Conservation (phyloP, 176 grass and related monocot genomes). For the Luzula sylvatica region DNA sequence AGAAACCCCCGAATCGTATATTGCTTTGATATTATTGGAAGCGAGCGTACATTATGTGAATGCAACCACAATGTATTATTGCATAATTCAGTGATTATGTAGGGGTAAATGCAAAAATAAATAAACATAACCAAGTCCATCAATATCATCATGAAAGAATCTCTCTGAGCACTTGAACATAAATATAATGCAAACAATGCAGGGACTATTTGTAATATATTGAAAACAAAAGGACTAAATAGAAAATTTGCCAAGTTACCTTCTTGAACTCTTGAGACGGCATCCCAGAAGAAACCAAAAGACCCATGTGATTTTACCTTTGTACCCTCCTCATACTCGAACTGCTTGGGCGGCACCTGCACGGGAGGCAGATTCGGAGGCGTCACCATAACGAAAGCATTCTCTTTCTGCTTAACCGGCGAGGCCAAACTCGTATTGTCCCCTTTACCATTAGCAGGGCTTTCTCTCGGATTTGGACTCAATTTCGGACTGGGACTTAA, state of each 20-base stretch:
- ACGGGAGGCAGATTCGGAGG: conserved; percentile 27
- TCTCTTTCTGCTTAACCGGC: conserved; percentile 30
- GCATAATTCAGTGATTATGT: not conserved
- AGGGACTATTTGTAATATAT: not conserved
- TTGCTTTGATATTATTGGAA: no score
- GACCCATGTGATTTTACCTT: conserved; percentile 46
- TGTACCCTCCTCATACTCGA: conserved; percentile 29
- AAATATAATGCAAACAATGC: not conserved
- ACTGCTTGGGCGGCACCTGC: conserved; percentile 65
- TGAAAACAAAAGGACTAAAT: not conserved
- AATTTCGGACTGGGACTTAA: conserved; percentile 4
- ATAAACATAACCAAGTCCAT: no score
- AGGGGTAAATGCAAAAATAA: not conserved
- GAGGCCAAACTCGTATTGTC: conserved; percentile 20
- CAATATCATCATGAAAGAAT: not conserved
- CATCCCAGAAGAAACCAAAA: conserved; percentile 83
- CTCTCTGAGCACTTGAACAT: not conserved
- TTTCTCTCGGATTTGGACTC: conserved; percentile 18
- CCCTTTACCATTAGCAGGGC: conserved; percentile 1
- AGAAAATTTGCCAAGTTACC: conserved; percentile 27
- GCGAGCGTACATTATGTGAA: no score
- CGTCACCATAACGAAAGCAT: no score
- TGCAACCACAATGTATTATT: no score
- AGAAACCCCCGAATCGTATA: no score
- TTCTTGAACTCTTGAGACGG: conserved; percentile 74